phyloP scores from a whole-genome alignment of 2,329 filamentous ascomycete species.

The Phoma herbarum region DNA sequence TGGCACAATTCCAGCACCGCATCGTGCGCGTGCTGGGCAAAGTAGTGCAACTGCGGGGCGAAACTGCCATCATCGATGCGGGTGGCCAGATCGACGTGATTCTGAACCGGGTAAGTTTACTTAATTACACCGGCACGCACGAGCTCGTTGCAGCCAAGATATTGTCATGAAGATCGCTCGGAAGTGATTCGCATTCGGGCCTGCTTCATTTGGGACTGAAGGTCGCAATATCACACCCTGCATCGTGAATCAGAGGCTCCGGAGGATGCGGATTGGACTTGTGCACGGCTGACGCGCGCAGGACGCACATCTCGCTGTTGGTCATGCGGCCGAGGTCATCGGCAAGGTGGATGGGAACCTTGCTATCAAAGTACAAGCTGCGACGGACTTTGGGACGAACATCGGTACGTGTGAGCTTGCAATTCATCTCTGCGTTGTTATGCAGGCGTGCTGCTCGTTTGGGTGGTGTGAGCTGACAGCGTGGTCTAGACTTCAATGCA shows the following conservation, averaged over 20 bases:
- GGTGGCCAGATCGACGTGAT: conserved; percentile 77
- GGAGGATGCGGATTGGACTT: too few relatives aligned
- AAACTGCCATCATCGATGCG: conserved; percentile 81
- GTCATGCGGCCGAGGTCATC: conserved; percentile 78
- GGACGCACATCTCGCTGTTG: conserved; percentile 75
- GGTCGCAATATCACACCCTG: background rate
- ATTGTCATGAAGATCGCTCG: too few relatives aligned
- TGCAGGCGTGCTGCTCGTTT: too few relatives aligned
- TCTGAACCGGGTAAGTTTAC: conserved; percentile 69
- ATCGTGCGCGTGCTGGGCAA: conserved; percentile 88
- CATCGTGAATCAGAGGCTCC: background rate
- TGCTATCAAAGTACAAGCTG: conserved; percentile 73
- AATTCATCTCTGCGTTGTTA: too few relatives aligned
- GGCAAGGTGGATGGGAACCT: conserved; percentile 81
- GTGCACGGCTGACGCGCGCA: conserved; percentile 48
- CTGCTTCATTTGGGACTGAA: too few relatives aligned
- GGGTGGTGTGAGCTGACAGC: background rate
- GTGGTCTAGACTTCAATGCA: conserved; percentile 74
- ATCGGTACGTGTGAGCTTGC: conserved; percentile 67
- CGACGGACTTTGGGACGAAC: conserved; percentile 72
- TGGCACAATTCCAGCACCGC: conserved; percentile 74
- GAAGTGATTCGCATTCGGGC: too few relatives aligned
- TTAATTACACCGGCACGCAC: too few relatives aligned
- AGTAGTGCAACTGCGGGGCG: conserved; percentile 82
- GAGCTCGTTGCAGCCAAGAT: background rate